Evolutionary conservation across 176 grass and related monocot species (phyloP), one percentile per base, ranked within the genome.

Genomic region (Alloteropsis semialata): DNA sequence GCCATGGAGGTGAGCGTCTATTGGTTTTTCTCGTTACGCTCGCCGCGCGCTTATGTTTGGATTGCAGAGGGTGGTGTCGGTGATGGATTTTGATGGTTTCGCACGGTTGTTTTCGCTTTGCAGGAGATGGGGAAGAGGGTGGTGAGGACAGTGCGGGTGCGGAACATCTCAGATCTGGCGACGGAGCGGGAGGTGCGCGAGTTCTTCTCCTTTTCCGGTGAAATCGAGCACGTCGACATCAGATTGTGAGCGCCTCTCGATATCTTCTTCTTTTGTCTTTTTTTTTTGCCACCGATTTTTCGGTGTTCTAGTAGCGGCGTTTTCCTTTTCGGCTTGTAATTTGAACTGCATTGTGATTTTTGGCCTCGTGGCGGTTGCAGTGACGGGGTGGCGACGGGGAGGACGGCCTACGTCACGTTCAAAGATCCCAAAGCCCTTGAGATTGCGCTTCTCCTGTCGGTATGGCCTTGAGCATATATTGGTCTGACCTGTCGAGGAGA

Each of bases 121-220:
- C 84, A 90, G 88, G 88, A 55, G 22, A 59, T 39, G 48, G 69
- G 65, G 65, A 78, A 72, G 79, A 78, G 65, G 82, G 66, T 45
- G 82, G 88, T 76, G 59, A 88, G 96, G 88, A 93, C 92, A 42
- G 91, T 98, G 81, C 79, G 85, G 74, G 96, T 95, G 74, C 79
- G 88, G 60, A 98, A 98, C 76, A 89, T 98, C 48, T 95, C 96
- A 93, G 92, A 98, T 98, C 96, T 98, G 84, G 96, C 91, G 0
- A 85, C 89, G 50, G 96, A 98, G 82, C 87, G 96, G 72, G 96
- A 98, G 90, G 92, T 95, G 86, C 88, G 92, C 22, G 96, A 98
- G 84, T 98, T 98, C 90, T 98, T 98, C 92, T 98, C 96, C 48
- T 98, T 98, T 65, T 95, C 96, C 33, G 96, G 96, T 16, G 96